Base-by-base conservation (phyloP, 2,329 filamentous ascomycete genomes). In the Fusarium sp. region DNA sequence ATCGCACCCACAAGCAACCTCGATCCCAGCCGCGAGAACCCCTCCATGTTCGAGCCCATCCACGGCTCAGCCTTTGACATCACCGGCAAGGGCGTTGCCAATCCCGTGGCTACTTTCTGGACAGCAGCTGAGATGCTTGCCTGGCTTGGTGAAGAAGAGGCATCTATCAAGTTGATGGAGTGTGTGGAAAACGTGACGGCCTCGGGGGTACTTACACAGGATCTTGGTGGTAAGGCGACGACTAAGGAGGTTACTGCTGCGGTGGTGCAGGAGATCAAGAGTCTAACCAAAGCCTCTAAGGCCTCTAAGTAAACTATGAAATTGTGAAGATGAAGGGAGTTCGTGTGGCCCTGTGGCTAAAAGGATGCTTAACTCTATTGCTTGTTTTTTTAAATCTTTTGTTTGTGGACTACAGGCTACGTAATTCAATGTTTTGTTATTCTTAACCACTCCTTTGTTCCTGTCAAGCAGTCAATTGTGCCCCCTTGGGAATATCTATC, bases 1-100 rank as follows among this genome's bases (percentile, higher is more conserved):
- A 91, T 93, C 58, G 90, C 90, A 5, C 89, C 90, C 4, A 91
- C 89, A 0, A 87, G 83, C 47, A 91, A 91, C 68, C 80, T 92
- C 2, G 89, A 92, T 67, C 89, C 89, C 2, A 80, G 78, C 1
- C 74, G 85, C 74, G 26, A 85, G 75, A 73, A 86, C 76, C 68
- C 86, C 67, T 84, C 81, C 52, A 87, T 88, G 84, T 89, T 88
- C 63, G 86, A 88, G 77, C 86, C 86, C 0, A 87, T 88, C 52
- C 85, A 88, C 68, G 86, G 86, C 3, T 85, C 82, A 6, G 86
- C 86, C 1, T 87, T 87, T 62, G 85, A 88, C 62, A 87, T 88
- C 49, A 83, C 83, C 0, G 85, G 85, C 7, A 85, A 85, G 71
- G 85, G 85, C 7, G 72, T 86, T 20, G 84, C 85, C 1, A 88